Base-by-base conservation (phyloP, 2,329 filamentous ascomycete genomes). In the Claviceps quebecensis region DNA sequence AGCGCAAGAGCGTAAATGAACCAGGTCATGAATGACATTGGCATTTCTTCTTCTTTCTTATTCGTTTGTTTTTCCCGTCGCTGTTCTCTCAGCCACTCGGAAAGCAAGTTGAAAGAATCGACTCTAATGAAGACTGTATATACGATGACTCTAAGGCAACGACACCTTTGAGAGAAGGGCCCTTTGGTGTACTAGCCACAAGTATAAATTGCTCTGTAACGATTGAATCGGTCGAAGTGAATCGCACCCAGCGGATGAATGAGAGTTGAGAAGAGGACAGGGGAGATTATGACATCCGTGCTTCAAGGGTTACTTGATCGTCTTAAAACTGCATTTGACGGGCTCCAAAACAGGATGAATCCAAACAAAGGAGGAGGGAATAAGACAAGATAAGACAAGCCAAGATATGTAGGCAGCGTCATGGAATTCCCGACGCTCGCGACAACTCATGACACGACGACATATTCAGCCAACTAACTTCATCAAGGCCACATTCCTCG, bases 1-100 rank as follows among this genome's bases (percentile, higher is more conserved):
- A 49, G 40, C 44, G 23, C 40, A 46, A 47, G 48, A 49, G 39
- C 44, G 29, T 17, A 49, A 41, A 37, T 23, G n/a, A 49, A 36
- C 48, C 40, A 49, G 17, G 26, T 45, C 17, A 17, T 41, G 39
- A 37, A 38, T 4, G 26, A 26, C 40, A 45, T 45, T 4, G 26
- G 17, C 40, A 45, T 45, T 37, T 1, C n/a, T n/a, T 14, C 37
- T 23, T 39, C 14, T 13, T 39, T 9, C 14, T 34, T 48, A 9
- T 4, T 34, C 23, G 19, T 7, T 16, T 40, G 11, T 11, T 34
- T 14, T 23, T 37, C 5, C 3, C 29, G 39, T 17, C 39, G 17
- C 8, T 41, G 19, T 17, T 41, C 14, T 17, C n/a, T 22, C n/a
- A 43, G 13, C 23, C 2, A 43, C 19, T 22, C 16, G 17, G 19